Conservation (phyloP, 306 rosid species). For the Begonia loranthoides region DNA sequence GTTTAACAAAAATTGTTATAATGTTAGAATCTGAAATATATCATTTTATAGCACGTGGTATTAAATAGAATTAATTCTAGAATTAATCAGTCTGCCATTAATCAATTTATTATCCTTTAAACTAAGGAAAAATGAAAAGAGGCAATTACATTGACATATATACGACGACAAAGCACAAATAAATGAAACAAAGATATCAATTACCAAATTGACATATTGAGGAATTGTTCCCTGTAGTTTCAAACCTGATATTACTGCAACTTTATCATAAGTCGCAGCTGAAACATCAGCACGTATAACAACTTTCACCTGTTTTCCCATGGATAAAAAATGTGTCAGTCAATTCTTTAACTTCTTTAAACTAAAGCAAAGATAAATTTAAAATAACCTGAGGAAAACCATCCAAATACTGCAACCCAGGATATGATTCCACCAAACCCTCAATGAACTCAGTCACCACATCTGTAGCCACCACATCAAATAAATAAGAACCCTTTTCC, state of each 20-base stretch:
- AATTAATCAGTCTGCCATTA: too few relatives aligned
- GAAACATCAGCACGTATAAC: conserved; percentile 86
- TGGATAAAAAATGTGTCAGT: conserved; percentile 1
- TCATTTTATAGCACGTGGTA: too few relatives aligned
- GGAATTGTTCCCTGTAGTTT: neutral
- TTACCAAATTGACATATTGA: neutral
- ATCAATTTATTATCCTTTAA: too few relatives aligned
- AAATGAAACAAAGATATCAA: too few relatives aligned
- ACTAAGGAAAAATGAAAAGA: neutral
- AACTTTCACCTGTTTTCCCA: conserved; percentile 68
- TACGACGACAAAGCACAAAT: too few relatives aligned
- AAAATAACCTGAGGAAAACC: conserved; percentile 70
- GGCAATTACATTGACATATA: too few relatives aligned
- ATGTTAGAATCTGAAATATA: too few relatives aligned
- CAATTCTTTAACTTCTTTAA: neutral
- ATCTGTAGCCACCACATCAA: conserved; percentile 39
- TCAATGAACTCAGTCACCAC: conserved; percentile 89
- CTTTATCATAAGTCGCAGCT: conserved; percentile 55
- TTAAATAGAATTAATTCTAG: too few relatives aligned
- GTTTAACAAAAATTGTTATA: too few relatives aligned
- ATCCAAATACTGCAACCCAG: conserved; percentile 79
- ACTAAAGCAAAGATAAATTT: neutral
- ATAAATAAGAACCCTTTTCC: conserved; percentile 5
- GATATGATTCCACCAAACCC: conserved; percentile 89
- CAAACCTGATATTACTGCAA: conserved; percentile 84